Base-by-base conservation (phyloP, 805 yeast species). In the Alloascoidea hylecoeti region DNA sequence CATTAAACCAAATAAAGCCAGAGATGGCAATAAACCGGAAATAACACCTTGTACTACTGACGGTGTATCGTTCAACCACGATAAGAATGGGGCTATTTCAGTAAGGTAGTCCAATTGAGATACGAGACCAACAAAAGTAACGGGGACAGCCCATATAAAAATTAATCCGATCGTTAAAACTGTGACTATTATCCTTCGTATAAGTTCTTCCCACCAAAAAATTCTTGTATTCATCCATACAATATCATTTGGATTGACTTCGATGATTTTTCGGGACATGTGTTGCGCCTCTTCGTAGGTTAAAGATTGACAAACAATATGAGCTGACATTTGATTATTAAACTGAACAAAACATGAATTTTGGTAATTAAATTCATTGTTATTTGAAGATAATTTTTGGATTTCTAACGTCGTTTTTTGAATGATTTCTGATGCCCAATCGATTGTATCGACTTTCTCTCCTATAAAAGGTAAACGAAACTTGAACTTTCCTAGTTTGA, bases 71-170 rank as follows among this genome's bases (percentile, higher is more conserved):
- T 70, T 62, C 6, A 80, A 44, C 72, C 80, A 72, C 1, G 61
- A 52, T 19, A 79, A 54, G 23, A 70, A 63, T 0, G 94, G 92
- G 17, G 80, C 56, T 36, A 78, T 57, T 17, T 67, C 63, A 0
- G 78, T 68, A 36, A 82, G 52, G 43, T 75, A 68, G 0, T 88
- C 83, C 2, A 78, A 60, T 46, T 85, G 95, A 0, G 94, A 73
- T 0, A 86, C 57, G 18, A 84, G 57, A 0, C 89, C 86, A 14
- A 84, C 74, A 41, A 81, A 65, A 0, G 94, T 84, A 1, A 85
- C 89, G 0, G 96, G 96, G 1, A 85, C 54, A 1, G 84, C 82
- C 78, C 94, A 86, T 1, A 72, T 70, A 15, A 72, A 33, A 57
- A 78, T 75, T 1, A 83, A 57, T 1, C 63, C 42, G 5, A 72